Percentiles rank a stretch among this genome's conserved stretches.
phyloP scores from a whole-genome alignment of 768 basidiomycete genomes.

The Amylocystis lapponica region DNA sequence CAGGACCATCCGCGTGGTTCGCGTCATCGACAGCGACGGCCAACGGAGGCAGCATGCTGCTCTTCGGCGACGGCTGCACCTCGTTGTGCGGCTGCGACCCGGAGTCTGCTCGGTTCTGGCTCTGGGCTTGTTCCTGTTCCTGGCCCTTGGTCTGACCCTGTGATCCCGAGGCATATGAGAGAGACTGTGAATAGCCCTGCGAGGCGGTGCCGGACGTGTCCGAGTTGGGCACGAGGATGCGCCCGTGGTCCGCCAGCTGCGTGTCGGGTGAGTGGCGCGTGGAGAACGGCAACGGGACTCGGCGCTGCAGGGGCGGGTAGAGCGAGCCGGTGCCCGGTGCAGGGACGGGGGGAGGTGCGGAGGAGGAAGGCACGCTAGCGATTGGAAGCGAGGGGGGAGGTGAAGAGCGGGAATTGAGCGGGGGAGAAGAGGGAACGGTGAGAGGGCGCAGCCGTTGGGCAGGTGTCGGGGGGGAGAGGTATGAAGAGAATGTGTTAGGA shows the following conservation, averaged over 20 bases:
- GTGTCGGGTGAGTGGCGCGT: constrained; percentile 2
- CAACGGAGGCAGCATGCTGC: background rate
- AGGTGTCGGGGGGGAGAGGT: background rate
- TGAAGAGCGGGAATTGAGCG: background rate
- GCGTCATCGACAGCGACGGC: background rate
- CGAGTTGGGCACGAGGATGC: constrained; percentile 51
- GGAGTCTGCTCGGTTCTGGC: too few species aligned
- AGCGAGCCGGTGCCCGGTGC: background rate
- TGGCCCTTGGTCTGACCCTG: constrained; percentile 5
- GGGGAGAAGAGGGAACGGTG: background rate
- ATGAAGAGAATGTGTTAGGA: background rate
- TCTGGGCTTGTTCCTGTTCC: background rate
- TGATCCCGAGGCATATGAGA: constrained; percentile 14
- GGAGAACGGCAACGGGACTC: background rate
- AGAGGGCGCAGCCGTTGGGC: background rate
- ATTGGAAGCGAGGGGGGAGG: background rate
- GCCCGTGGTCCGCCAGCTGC: constrained; percentile 27
- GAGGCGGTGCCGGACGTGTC: constrained; percentile 41
- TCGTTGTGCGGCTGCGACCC: background rate
- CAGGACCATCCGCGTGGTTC: background rate
- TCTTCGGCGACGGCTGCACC: background rate
- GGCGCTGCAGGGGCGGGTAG: background rate
- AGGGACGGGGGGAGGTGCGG: background rate
- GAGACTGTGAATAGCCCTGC: constrained; percentile 17
- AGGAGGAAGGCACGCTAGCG: background rate